Evolutionary conservation across 352 stramenopile species (phyloP).

Genomic region (Globisporangium uncinulatum): DNA sequence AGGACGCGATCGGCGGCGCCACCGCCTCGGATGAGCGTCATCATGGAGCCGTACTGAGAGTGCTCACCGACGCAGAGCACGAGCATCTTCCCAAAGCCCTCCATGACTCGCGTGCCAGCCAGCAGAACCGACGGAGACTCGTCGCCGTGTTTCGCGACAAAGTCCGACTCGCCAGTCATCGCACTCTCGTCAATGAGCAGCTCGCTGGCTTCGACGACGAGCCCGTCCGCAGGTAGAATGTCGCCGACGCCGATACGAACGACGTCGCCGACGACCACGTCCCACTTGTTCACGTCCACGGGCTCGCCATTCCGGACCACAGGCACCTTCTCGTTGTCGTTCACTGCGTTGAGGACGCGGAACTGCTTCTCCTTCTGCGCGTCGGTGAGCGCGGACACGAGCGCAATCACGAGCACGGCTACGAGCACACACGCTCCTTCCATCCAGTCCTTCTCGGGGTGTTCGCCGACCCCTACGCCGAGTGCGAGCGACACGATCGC

Average conservation of each 20-base stretch:
- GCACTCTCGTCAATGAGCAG: constrained; percentile 90
- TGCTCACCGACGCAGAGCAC: constrained; percentile 91
- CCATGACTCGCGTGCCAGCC: constrained; percentile 92
- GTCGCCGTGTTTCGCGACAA: constrained; percentile 75
- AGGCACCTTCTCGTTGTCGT: constrained; percentile 84
- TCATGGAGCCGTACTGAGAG: constrained; percentile 93
- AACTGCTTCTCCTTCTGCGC: constrained; percentile 92
- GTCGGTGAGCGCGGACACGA: constrained; percentile 89
- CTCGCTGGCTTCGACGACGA: constrained; percentile 86
- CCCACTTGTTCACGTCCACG: constrained; percentile 60
- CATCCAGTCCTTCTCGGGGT: constrained; percentile 76
- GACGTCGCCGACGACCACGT: constrained; percentile 87
- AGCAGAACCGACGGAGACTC: constrained; percentile 88
- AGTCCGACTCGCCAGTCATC: constrained; percentile 90
- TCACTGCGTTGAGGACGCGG: constrained; percentile 75
- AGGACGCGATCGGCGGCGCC: too few relatives aligned
- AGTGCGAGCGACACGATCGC: constrained; percentile 54
- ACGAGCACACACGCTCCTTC: constrained; percentile 91
- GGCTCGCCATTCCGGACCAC: constrained; percentile 67
- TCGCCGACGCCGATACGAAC: constrained; percentile 81
- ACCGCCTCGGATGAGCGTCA: constrained; percentile 69
- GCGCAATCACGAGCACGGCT: constrained; percentile 85
- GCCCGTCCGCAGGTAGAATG: constrained; percentile 86
- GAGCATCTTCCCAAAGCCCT: constrained; percentile 90
- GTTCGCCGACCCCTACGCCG: constrained; percentile 41